Conservation (phyloP, 192 early-diverging fungal species). For the Podila epicladia region DNA sequence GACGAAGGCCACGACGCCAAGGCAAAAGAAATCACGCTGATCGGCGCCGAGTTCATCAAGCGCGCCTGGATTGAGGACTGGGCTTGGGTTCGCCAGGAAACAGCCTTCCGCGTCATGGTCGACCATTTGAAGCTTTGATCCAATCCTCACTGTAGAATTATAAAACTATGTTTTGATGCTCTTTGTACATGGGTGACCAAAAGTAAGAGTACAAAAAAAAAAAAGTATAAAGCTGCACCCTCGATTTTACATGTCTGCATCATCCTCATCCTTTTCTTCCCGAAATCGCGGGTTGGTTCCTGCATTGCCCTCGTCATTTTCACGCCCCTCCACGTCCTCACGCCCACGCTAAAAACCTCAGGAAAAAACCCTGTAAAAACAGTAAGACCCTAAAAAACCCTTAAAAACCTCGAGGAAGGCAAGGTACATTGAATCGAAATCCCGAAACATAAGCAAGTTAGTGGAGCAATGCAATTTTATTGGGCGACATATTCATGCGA, state of each 20-base stretch:
- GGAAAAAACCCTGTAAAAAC: too few relatives aligned
- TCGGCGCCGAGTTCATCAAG: conserved; percentile 46
- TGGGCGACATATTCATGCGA: too few relatives aligned
- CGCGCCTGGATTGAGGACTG: conserved; percentile 53
- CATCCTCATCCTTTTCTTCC: conserved; percentile 12
- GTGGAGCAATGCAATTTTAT: too few relatives aligned
- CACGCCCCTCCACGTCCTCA: conserved; percentile 1
- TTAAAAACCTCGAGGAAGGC: too few relatives aligned
- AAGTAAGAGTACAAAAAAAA: background rate
- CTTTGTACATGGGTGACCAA: conserved; percentile 1
- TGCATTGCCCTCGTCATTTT: conserved; percentile 11
- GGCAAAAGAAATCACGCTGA: conserved; percentile 29
- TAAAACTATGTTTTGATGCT: conserved; percentile 15
- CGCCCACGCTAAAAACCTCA: too few relatives aligned
- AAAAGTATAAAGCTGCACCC: background rate
- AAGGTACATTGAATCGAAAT: too few relatives aligned
- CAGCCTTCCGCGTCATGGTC: conserved; percentile 41
- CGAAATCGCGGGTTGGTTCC: conserved; percentile 3
- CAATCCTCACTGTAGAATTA: conserved; percentile 26
- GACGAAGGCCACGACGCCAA: conserved; percentile 42
- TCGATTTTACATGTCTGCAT: conserved; percentile 4
- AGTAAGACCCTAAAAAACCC: too few relatives aligned
- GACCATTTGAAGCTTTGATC: conserved; percentile 41
- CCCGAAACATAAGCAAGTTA: too few relatives aligned
- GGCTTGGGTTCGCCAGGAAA: conserved; percentile 52